Base-by-base conservation (phyloP, 192 early-diverging fungal genomes). In the Rhizoclosmatium sp. region DNA sequence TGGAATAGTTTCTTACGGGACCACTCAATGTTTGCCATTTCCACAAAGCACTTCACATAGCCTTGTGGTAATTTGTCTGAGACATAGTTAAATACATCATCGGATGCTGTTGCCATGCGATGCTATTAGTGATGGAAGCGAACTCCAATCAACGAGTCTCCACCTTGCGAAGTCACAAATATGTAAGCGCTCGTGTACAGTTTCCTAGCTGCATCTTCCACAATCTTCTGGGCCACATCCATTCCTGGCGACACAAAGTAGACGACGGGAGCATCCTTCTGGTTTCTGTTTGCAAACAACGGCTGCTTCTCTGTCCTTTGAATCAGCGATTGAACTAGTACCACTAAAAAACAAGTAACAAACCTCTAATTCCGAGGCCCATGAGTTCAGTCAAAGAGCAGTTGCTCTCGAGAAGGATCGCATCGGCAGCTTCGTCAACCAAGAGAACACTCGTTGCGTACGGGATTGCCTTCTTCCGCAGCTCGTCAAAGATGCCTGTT, bases 1-100 rank as follows among this genome's bases (percentile, higher is more conserved):
- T 31, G 31, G 31, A 31, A 31, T 31, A 31, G 31, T 31, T 31
- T 51, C 82, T 49, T 89, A 94, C 94, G 92, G 67, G 92, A 81
- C 78, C 95, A 95, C 68, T 95, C 94, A 47, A 95, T 87, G 78
- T 89, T 92, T 71, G 39, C 60, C 9, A 95, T 82, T 69, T 95
- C 94, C 78, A 89, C 91, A 42, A 92, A 81, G 2, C 84, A 85
- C 65, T 88, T 91, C 44, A 94, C 88, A 59, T 44, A 46, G 3
- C 23, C 10, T n/a, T 75, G 9, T 10, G 60, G 60, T 7, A 56
- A 40, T 47, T 16, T 40, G 21, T 31, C 12, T 7, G 21, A 5
- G 10, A 58, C 21, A 46, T 72, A 12, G 10, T 72, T 9, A 1
- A 12, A 48, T 14, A 72, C 14, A 12, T 56, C 70, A 9, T 72